A percentile compares a stretch with the other conserved stretches of the same genome.
Conservation (phyloP, 2,329 filamentous ascomycete genomes). For the Talaromyces verruculosus region DNA sequence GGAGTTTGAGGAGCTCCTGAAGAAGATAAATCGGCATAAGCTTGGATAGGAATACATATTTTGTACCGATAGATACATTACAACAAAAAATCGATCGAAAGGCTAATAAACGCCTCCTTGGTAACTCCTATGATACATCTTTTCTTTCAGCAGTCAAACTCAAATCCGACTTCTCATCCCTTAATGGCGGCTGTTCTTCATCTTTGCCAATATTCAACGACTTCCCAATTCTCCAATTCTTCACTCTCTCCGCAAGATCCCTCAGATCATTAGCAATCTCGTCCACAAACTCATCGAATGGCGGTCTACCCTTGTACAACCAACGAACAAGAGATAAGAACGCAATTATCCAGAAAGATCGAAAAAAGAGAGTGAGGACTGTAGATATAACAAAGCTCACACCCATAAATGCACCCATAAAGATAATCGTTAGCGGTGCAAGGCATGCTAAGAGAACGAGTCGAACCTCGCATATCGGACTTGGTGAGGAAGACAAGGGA, state of each 20-base stretch:
- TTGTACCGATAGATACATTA: background rate
- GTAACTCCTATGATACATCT: background rate
- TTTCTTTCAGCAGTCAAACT: too few relatives aligned
- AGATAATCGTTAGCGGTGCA: conserved; percentile 13
- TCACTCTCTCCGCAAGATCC: background rate
- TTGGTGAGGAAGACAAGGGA: conserved; percentile 16
- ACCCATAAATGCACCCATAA: background rate
- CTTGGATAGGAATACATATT: background rate
- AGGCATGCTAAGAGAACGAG: background rate
- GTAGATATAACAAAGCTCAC: background rate
- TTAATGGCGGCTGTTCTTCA: conserved; percentile 8
- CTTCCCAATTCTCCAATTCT: background rate
- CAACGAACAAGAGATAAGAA: conserved; percentile 6
- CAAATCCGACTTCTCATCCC: background rate
- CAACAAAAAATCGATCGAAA: background rate
- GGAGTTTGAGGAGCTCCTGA: conserved; percentile 8
- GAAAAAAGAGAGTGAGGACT: background rate
- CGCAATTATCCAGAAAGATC: background rate
- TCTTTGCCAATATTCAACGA: background rate
- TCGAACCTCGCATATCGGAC: conserved; percentile 4
- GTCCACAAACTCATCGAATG: conserved; percentile 6
- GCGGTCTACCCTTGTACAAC: conserved; percentile 16
- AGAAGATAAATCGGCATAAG: conserved; percentile 1
- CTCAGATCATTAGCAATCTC: background rate
- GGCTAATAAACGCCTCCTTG: background rate